These are phyloP conservation scores for Fusarium nisikadoi DNA, from an alignment of 2,329 filamentous ascomycete genomes.

Conservation along the genomic window DNA sequence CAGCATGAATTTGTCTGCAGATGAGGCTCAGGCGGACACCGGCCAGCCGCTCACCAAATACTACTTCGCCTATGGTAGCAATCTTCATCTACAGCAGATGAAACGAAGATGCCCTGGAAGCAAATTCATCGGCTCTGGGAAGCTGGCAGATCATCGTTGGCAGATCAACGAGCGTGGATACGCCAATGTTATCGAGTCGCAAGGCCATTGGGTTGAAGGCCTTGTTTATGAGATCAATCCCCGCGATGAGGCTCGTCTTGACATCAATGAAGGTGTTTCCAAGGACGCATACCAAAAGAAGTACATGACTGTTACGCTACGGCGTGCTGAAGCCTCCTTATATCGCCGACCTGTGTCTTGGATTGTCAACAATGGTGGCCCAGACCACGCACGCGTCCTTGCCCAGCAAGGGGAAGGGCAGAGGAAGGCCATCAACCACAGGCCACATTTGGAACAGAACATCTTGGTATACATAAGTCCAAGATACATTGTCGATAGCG, in stretches of 20 bases:
- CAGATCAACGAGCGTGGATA: conserved; percentile 61
- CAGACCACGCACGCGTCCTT: conserved; percentile 41
- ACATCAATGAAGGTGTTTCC: conserved; percentile 55
- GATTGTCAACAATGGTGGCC: conserved; percentile 52
- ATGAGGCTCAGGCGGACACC: conserved; percentile 29
- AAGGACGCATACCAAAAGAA: conserved; percentile 53
- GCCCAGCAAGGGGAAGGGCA: conserved; percentile 31
- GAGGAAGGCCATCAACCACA: conserved; percentile 26
- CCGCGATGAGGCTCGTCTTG: conserved; percentile 52
- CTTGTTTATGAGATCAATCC: conserved; percentile 54
- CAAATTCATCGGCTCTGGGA: conserved; percentile 52
- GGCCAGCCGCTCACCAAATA: conserved; percentile 45
- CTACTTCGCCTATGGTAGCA: conserved; percentile 61
- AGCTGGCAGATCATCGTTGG: conserved; percentile 54
- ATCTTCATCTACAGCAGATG: conserved; percentile 59
- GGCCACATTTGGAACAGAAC: conserved; percentile 44
- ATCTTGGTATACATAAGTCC: conserved; percentile 55
- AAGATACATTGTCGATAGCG: conserved; percentile 47
- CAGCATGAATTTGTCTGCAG: conserved; percentile 39
- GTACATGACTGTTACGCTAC: conserved; percentile 48
- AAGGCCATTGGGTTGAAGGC: conserved; percentile 53
- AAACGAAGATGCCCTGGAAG: conserved; percentile 55
- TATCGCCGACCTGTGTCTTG: conserved; percentile 52
- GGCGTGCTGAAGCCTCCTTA: conserved; percentile 47
- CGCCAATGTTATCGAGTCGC: conserved; percentile 54